Percentiles rank a stretch among this genome's conserved stretches.
phyloP scores from a whole-genome alignment of 139 green algal species.

The Ettlia oleoabundans region DNA sequence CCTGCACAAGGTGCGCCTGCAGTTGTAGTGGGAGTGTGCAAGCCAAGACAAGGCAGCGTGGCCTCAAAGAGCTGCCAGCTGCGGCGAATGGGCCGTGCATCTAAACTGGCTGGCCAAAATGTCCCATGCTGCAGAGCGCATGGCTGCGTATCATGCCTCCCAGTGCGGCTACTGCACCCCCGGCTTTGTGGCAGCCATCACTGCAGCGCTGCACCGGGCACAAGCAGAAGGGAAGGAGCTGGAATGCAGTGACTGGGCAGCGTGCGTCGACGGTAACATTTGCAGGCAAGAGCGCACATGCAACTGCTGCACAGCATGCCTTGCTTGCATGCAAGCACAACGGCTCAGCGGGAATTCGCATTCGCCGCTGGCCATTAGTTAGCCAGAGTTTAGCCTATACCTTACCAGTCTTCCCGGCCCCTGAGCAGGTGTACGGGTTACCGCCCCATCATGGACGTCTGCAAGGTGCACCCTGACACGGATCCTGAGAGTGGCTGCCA shows the following conservation, averaged over 20 bases:
- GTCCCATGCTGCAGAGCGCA: slow-evolving; percentile 43
- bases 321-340: background rate
- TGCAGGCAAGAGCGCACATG: too few relatives aligned
- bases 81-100: background rate
- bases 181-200: slow-evolving; percentile 65
- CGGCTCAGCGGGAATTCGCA: background rate
- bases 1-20: slow-evolving; percentile 56
- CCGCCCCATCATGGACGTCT: slow-evolving; percentile 71
- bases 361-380: background rate
- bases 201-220: slow-evolving; percentile 49
- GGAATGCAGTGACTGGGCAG: slow-evolving; percentile 40
- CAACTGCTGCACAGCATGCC: background rate
- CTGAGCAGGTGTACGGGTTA: slow-evolving; percentile 82
- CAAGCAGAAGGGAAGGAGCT: slow-evolving; percentile 8
- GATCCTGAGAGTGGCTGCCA: background rate
- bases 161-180: slow-evolving; percentile 89
- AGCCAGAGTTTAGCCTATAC: background rate
- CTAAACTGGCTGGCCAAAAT: background rate
- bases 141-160: slow-evolving; percentile 49
- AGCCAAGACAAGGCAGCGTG: background rate
- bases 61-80: background rate
- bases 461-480: slow-evolving; percentile 5
- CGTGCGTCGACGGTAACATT: slow-evolving; percentile 79
- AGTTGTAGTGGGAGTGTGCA: too few relatives aligned
- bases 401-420: too few relatives aligned